Conservation (phyloP, 345 rosid species). For the Heritiera littoralis region DNA sequence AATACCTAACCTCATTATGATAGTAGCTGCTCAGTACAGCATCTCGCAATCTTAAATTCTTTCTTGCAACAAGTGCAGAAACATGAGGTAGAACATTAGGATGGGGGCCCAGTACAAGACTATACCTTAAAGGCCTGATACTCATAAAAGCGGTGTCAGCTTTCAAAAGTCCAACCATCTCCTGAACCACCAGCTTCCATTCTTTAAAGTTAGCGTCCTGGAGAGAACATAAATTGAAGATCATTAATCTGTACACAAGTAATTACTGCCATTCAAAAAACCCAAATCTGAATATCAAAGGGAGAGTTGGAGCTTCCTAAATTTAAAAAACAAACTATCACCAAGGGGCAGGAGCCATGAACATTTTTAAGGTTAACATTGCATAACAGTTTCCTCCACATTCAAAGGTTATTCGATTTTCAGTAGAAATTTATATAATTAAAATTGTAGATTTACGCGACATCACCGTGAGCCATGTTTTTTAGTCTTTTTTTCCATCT, state of each 20-base stretch:
- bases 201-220: no score
- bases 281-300: not conserved
- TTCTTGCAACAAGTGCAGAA: constrained; percentile 44
- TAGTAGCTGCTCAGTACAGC: constrained; percentile 88
- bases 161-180: no score
- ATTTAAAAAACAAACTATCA: no score
- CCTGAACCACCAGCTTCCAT: no score
- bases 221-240: constrained; percentile 34
- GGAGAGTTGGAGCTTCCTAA: no score
- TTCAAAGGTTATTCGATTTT: not conserved
- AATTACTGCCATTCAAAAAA: constrained; percentile 1
- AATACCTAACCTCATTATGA: constrained; percentile 71
- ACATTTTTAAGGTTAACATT: no score
- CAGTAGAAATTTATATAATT: not conserved
- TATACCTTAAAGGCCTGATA: constrained; percentile 91
- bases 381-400: not conserved
- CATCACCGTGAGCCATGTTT: no score
- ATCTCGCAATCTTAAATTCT: constrained; percentile 76
- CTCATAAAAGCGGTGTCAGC: constrained; percentile 93
- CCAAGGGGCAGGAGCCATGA: not conserved
- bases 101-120: constrained; percentile 74
- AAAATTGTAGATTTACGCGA: no score
- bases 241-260: constrained; percentile 26
- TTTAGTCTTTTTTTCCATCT: no score
- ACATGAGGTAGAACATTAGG: constrained; percentile 61